Conservation (phyloP, 2,329 filamentous ascomycete genomes). For the Cordyceps pruinosa region DNA sequence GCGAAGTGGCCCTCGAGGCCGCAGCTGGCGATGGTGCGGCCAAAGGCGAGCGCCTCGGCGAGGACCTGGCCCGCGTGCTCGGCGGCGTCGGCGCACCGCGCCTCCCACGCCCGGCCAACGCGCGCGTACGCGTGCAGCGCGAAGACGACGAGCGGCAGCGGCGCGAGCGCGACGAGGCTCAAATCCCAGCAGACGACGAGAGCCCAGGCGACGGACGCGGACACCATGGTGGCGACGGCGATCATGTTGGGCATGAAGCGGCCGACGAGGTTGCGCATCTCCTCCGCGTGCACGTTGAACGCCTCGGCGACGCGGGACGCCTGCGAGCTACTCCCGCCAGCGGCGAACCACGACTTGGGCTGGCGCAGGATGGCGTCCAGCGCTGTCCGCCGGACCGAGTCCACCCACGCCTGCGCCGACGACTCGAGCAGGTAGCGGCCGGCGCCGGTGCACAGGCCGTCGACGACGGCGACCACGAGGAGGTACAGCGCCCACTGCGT, state of each 20-base stretch:
- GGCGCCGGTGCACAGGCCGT: conserved; percentile 58
- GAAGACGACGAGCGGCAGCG: conserved; percentile 58
- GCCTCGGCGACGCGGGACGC: conserved; percentile 59
- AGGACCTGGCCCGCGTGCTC: conserved; percentile 51
- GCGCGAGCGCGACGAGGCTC: conserved; percentile 66
- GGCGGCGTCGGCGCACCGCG: conserved; percentile 55
- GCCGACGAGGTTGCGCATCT: conserved; percentile 76
- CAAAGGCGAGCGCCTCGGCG: conserved; percentile 69
- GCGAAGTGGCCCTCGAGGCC: conserved; percentile 68
- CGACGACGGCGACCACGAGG: conserved; percentile 57
- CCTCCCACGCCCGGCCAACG: conserved; percentile 67
- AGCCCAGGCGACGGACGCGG: conserved; percentile 67
- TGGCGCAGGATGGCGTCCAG: conserved; percentile 67
- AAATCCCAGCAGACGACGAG: conserved; percentile 71
- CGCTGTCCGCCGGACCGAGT: conserved; percentile 60
- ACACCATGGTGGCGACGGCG: conserved; percentile 59
- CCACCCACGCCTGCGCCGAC: conserved; percentile 70
- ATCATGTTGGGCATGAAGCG: conserved; percentile 67
- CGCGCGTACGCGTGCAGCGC: conserved; percentile 59
- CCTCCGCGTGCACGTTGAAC: conserved; percentile 76
- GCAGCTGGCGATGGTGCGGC: conserved; percentile 69
- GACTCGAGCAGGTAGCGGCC: conserved; percentile 67
- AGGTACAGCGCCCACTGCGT: conserved; percentile 64
- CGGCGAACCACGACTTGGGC: conserved; percentile 64
- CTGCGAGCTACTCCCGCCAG: conserved; percentile 53